Evolutionary conservation across 2,329 filamentous ascomycete species (phyloP).

Genomic region (Seiridium unicorne): DNA sequence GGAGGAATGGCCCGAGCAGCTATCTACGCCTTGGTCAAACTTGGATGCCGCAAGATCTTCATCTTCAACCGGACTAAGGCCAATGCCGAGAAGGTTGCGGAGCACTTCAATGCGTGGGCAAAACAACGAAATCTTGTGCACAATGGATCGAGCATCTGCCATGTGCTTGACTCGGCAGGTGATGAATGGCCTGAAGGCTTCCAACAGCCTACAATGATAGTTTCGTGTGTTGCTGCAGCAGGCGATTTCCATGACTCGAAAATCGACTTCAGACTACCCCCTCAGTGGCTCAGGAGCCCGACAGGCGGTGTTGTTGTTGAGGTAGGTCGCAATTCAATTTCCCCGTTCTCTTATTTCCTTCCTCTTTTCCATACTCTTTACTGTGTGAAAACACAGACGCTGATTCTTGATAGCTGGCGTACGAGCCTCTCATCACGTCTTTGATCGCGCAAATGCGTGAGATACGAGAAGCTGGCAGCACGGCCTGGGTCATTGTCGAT

Average conservation of each 20-base stretch:
- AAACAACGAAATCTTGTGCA: conserved; percentile 26
- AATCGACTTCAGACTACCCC: conserved; percentile 68
- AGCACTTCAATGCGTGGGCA: conserved; percentile 62
- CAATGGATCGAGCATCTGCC: conserved; percentile 42
- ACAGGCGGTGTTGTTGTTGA: conserved; percentile 75
- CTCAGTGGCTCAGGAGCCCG: conserved; percentile 66
- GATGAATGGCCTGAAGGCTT: conserved; percentile 63
- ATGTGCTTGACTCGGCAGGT: conserved; percentile 55
- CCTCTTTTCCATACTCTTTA: no score
- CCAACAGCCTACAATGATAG: conserved; percentile 66
- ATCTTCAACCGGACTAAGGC: conserved; percentile 65
- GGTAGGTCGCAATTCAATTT: conserved; percentile 23
- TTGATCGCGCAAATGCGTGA: conserved; percentile 64
- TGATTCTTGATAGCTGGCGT: conserved; percentile 49
- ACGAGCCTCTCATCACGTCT: conserved; percentile 68
- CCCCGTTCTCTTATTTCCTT: no score
- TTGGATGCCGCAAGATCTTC: conserved; percentile 72
- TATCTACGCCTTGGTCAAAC: conserved; percentile 69
- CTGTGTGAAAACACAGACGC: not conserved
- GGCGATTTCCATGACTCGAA: conserved; percentile 58
- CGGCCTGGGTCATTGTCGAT: conserved; percentile 69
- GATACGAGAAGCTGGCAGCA: conserved; percentile 44
- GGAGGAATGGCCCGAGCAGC: conserved; percentile 74
- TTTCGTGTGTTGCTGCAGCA: conserved; percentile 70
- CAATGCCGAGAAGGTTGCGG: conserved; percentile 61